phyloP scores from a whole-genome alignment of 495 filamentous ascomycete species.

The Lichina pygmaea region DNA sequence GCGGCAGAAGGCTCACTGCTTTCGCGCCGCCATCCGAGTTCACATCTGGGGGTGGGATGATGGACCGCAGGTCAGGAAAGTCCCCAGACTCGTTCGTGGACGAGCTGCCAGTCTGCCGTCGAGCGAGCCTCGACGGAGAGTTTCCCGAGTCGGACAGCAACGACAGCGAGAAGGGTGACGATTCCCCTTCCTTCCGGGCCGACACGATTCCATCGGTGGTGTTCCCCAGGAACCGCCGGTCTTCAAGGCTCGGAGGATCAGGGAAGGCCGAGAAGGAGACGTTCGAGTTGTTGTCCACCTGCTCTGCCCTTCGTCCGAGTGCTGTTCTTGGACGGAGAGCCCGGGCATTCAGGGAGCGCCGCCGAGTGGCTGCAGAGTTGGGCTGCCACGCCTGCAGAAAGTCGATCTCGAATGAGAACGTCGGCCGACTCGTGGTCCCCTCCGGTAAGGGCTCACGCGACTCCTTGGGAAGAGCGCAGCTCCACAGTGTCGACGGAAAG shows the following conservation, averaged over 20 bases:
- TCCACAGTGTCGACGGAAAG: slow-evolving; percentile 45
- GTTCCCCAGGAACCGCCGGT: slow-evolving; percentile 56
- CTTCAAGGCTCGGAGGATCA: slow-evolving; percentile 31
- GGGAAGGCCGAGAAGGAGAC: slow-evolving; percentile 28
- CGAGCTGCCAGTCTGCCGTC: slow-evolving; percentile 1
- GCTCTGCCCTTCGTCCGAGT: slow-evolving; percentile 5
- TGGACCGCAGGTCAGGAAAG: slow-evolving; percentile 21
- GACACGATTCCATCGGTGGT: slow-evolving; percentile 43
- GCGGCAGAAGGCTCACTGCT: slow-evolving; percentile 37
- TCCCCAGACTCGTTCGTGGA: slow-evolving; percentile 1
- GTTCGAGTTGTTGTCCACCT: neutral
- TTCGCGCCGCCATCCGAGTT: slow-evolving; percentile 43
- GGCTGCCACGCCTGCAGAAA: neutral
- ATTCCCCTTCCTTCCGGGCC: slow-evolving; percentile 33
- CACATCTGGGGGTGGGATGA: slow-evolving; percentile 31
- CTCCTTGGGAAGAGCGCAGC: slow-evolving; percentile 55
- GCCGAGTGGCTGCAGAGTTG: neutral
- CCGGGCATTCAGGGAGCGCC: slow-evolving; percentile 6
- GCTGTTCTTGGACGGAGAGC: slow-evolving; percentile 8
- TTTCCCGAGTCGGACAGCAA: slow-evolving; percentile 10
- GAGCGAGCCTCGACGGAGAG: slow-evolving; percentile 4
- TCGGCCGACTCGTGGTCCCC: slow-evolving; percentile 36
- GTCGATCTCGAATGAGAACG: slow-evolving; percentile 50
- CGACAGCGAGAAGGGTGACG: slow-evolving; percentile 41
- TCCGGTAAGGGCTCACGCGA: slow-evolving; percentile 30